Percentiles rank a stretch among this genome's conserved stretches.
phyloP scores from a whole-genome alignment of 495 filamentous ascomycete species.

The Aspergillus sparsus region DNA sequence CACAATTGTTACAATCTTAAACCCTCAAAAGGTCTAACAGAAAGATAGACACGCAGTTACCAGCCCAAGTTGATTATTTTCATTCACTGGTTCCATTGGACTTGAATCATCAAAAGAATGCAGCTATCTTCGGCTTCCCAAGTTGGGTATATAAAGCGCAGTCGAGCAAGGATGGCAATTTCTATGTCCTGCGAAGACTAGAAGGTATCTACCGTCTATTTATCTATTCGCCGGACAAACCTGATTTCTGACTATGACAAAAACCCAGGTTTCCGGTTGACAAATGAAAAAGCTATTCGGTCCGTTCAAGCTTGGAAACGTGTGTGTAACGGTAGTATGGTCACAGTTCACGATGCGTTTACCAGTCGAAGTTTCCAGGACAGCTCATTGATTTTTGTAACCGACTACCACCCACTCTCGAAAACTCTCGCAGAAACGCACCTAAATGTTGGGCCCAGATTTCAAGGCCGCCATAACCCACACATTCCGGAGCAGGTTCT shows the following conservation, averaged over 20 bases:
- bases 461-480: constrained; percentile 45
- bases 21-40: constrained; percentile 15
- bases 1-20: background rate
- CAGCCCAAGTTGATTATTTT: constrained; percentile 75
- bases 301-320: constrained; percentile 90
- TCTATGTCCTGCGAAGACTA: constrained; percentile 80
- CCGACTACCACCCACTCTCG: constrained; percentile 86
- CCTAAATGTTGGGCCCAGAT: constrained; percentile 60
- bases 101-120: constrained; percentile 72
- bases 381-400: constrained; percentile 91
- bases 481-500: constrained; percentile 74
- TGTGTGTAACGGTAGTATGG: constrained; percentile 77
- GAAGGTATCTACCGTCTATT: constrained; percentile 57
- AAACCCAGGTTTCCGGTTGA: constrained; percentile 67
- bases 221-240: constrained; percentile 18
- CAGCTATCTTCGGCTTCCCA: constrained; percentile 74
- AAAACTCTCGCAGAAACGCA: constrained; percentile 89
- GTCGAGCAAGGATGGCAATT: constrained; percentile 79
- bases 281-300: constrained; percentile 83
- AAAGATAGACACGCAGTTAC: constrained; percentile 63
- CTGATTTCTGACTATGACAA: background rate
- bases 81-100: constrained; percentile 92
- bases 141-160: constrained; percentile 97
- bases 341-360: constrained; percentile 88
- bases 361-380: constrained; percentile 92